Conservation (phyloP, 2,329 filamentous ascomycete genomes). For the Apiospora malaysiana region DNA sequence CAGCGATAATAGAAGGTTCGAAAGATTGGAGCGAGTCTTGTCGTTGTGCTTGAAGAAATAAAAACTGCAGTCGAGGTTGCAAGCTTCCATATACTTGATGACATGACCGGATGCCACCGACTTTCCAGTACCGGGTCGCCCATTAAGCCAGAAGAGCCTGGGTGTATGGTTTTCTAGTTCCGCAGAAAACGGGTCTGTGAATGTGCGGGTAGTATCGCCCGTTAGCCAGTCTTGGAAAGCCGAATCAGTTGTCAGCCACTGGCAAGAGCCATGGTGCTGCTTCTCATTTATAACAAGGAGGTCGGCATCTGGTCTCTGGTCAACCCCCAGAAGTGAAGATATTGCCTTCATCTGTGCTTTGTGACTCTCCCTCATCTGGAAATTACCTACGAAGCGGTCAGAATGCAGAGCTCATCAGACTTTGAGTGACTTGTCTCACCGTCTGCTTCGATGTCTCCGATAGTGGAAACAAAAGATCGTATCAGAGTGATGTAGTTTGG, state of each 20-base stretch:
- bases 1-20: slow-evolving; percentile 33
- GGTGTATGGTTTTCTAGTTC: background rate
- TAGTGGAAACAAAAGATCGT: slow-evolving; percentile 32
- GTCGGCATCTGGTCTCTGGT: slow-evolving; percentile 2
- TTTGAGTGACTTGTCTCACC: no score
- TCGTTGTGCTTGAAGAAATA: slow-evolving; percentile 33
- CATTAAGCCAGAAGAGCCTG: slow-evolving; percentile 36
- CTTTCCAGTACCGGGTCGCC: slow-evolving; percentile 33
- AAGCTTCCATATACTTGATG: slow-evolving; percentile 23
- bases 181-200: background rate
- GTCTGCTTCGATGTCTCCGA: slow-evolving; percentile 30
- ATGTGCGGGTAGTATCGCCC: background rate
- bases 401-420: no score
- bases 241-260: background rate
- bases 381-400: background rate
- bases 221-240: slow-evolving; percentile 12
- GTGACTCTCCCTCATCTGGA: background rate
- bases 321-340: background rate
- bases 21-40: slow-evolving; percentile 26
- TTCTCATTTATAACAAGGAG: background rate
- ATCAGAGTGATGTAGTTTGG: slow-evolving; percentile 35
- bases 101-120: slow-evolving; percentile 27
- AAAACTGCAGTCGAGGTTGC: slow-evolving; percentile 24
- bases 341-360: background rate
- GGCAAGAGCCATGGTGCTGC: slow-evolving; percentile 9